Base-by-base conservation (phyloP, 495 filamentous ascomycete genomes). In the Cairneyella variabilis region DNA sequence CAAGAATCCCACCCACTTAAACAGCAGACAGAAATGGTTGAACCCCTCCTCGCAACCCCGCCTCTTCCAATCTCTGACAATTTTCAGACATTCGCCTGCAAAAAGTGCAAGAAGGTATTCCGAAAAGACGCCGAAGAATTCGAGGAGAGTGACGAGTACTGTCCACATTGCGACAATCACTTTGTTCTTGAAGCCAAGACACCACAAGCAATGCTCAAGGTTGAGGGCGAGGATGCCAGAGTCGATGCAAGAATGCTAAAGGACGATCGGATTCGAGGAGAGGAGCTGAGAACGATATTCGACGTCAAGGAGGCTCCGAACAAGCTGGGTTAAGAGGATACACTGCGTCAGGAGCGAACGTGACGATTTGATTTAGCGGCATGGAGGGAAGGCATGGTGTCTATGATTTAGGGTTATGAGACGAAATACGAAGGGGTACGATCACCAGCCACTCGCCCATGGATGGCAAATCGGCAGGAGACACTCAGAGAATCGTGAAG, bases 141-240 rank as follows among this genome's bases (percentile, higher is more conserved):
- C 64, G 93, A 98, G 61, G 95, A 97, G 58, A 89, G 89, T 67
- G 95, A 98, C 75, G 95, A 98, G 70, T 97, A 95, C 74, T 97
- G 93, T 73, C 95, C 93, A n/a, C 88, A 96, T 72, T 98, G 93
- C 76, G 93, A 98, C 68, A 98, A 98, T 69, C 93, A 97, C 70
- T 98, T 90, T 65, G 86, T 97, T 20, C 71, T 97, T 53, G 91
- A 97, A 16, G 93, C 93, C 21, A 64, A 85, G 51, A 88, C 84
- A 18, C 88, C 93, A 9, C 87, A 90, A 69, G 76, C 90, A 8
- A 75, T 83, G 28, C 68, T 98, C 47, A 76, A 89, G 48, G 78
- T 97, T 23, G 93, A 97, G 68, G 88, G 93, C 34, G 92, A 91
- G 38, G 93, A 98, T 71, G 86, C 81, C 2, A 77, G 93, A 22